Percentiles rank a stretch among this genome's conserved stretches.
These are phyloP conservation scores for Solanum boliviense DNA, from an alignment of 257 asterid genomes.

Conservation along the genomic window DNA sequence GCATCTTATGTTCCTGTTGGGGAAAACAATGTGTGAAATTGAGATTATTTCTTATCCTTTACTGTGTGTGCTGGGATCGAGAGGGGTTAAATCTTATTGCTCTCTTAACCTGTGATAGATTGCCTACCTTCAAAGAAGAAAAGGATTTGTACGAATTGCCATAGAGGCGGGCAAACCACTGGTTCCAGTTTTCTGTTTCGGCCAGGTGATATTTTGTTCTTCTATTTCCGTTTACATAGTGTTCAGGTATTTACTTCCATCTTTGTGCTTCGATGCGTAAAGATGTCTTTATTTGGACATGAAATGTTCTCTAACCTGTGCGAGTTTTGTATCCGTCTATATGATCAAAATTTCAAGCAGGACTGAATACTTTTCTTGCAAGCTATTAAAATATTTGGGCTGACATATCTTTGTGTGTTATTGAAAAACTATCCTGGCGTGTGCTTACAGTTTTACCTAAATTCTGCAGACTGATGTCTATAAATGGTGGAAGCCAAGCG, in stretches of 20 bases:
- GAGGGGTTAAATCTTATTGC: background rate
- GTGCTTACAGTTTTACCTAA: conserved; percentile 5
- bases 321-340: background rate
- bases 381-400: background rate
- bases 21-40: background rate
- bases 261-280: background rate
- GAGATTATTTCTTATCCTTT: background rate
- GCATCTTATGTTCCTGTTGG: background rate
- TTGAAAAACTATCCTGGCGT: background rate
- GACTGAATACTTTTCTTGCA: background rate
- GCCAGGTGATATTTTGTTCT: conserved; percentile 51
- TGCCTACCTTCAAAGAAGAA: conserved; percentile 57
- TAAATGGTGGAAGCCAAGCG: conserved; percentile 89
- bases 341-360: background rate
- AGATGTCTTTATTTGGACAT: background rate
- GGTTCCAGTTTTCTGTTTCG: conserved; percentile 97
- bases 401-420: background rate
- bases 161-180: conserved; percentile 83
- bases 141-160: conserved; percentile 85
- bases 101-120: conserved; percentile 23
- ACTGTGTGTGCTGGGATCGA: background rate
- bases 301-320: background rate
- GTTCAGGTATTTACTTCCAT: background rate
- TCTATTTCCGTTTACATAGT: background rate
- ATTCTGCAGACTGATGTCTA: conserved; percentile 62